Conservation (phyloP, 805 yeast genomes). For the Starmera pachycereana region DNA sequence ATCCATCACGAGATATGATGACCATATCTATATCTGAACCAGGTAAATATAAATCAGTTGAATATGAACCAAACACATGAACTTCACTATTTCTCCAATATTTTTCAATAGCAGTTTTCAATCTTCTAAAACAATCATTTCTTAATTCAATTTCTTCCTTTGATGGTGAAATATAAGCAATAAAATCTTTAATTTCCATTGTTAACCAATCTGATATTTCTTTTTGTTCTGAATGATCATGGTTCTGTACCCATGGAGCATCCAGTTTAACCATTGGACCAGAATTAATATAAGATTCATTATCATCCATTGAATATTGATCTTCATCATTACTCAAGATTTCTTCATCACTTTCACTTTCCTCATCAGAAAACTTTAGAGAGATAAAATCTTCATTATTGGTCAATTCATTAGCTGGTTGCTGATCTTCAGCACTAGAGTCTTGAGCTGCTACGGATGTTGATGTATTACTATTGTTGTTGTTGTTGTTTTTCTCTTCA, state of each 20-base stretch:
- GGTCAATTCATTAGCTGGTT: slow-evolving; percentile 19
- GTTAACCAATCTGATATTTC: slow-evolving; percentile 85
- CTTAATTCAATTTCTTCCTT: slow-evolving; percentile 59
- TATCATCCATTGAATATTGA: slow-evolving; percentile 19
- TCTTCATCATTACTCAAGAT: slow-evolving; percentile 15
- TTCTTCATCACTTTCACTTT: slow-evolving; percentile 11
- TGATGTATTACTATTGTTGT: slow-evolving; percentile 1
- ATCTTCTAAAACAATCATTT: slow-evolving; percentile 48
- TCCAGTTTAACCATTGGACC: slow-evolving; percentile 16
- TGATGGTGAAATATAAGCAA: slow-evolving; percentile 78
- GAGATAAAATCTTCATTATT: slow-evolving; percentile 33
- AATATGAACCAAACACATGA: slow-evolving; percentile 87
- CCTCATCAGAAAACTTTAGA: slow-evolving; percentile 24
- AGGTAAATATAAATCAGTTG: slow-evolving; percentile 87
- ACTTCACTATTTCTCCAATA: slow-evolving; percentile 76
- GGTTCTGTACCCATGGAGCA: slow-evolving; percentile 69
- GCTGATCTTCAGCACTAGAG: neutral
- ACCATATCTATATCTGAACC: slow-evolving; percentile 97
- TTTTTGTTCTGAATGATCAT: slow-evolving; percentile 65
- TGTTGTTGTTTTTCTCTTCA: slow-evolving; percentile 1
- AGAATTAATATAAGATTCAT: slow-evolving; percentile 8
- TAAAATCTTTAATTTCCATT: slow-evolving; percentile 75
- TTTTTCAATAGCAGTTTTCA: slow-evolving; percentile 39
- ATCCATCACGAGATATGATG: slow-evolving; percentile 50
- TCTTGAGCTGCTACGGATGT: neutral